A percentile compares a stretch with the other conserved stretches of the same genome.
Conservation (phyloP, 1,284 basidiomycete species). For the Heterobasidion irregulare region DNA sequence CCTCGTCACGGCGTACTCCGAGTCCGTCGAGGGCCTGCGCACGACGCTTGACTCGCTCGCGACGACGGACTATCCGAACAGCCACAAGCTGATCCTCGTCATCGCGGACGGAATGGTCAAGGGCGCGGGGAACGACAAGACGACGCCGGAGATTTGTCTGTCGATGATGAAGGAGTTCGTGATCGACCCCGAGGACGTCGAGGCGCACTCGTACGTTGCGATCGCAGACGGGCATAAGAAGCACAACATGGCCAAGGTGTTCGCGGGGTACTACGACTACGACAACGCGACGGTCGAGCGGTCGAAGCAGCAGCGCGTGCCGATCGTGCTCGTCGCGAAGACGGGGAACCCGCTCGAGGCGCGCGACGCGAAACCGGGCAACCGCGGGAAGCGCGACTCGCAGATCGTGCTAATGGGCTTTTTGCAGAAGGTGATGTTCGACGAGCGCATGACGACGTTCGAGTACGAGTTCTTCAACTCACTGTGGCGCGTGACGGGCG, state of each 20-base stretch:
- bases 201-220: slow-evolving; percentile 94
- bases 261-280: slow-evolving; percentile 96
- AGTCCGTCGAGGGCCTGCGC: slow-evolving; percentile 92
- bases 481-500: slow-evolving; percentile 89
- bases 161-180: slow-evolving; percentile 98
- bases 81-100: slow-evolving; percentile 92
- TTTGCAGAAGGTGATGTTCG: slow-evolving; percentile 98
- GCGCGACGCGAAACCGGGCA: slow-evolving; percentile 90
- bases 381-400: slow-evolving; percentile 97
- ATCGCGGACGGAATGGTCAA: slow-evolving; percentile 99
- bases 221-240: slow-evolving; percentile 99
- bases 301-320: slow-evolving; percentile 95
- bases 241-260: slow-evolving; percentile 99
- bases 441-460: slow-evolving; percentile 98
- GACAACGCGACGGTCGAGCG: slow-evolving; percentile 88
- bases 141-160: slow-evolving; percentile 92
- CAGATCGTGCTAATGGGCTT: slow-evolving; percentile 98
- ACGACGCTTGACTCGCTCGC: slow-evolving; percentile 97
- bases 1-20: slow-evolving; percentile 97
- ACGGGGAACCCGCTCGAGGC: slow-evolving; percentile 87
- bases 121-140: slow-evolving; percentile 81
- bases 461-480: slow-evolving; percentile 99
- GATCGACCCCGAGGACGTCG: slow-evolving; percentile 79
- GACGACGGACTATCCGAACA: slow-evolving; percentile 98
- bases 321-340: slow-evolving; percentile 93